These are phyloP conservation scores for Melanomma pulvis-pyrius DNA, from an alignment of 495 filamentous ascomycete species.

Conservation along the genomic window DNA sequence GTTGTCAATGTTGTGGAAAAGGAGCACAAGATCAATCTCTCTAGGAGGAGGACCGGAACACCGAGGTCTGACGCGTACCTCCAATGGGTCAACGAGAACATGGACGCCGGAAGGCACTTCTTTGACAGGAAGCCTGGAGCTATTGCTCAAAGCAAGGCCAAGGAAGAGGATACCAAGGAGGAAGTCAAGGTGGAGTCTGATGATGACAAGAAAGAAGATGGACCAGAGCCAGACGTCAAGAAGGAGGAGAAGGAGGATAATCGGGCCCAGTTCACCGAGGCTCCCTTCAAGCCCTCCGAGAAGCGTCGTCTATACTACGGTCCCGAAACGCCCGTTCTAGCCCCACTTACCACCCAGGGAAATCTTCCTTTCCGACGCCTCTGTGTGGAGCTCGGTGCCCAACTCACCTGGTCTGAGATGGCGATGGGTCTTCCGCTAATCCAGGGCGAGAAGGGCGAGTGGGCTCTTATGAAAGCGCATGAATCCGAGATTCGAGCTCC, in stretches of 20 bases:
- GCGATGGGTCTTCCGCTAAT: slow-evolving; percentile 88
- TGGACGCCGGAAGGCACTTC: slow-evolving; percentile 1
- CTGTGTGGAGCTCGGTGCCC: slow-evolving; percentile 86
- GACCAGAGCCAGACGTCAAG: background rate
- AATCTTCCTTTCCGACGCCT: slow-evolving; percentile 94
- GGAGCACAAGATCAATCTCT: slow-evolving; percentile 68
- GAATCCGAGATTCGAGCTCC: slow-evolving; percentile 75
- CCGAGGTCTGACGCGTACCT: slow-evolving; percentile 74
- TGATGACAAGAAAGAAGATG: slow-evolving; percentile 32
- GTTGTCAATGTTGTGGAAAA: slow-evolving; percentile 72
- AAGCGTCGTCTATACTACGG: slow-evolving; percentile 93
- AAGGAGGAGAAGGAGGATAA: slow-evolving; percentile 58
- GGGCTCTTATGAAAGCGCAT: slow-evolving; percentile 91
- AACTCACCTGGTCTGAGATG: slow-evolving; percentile 98
- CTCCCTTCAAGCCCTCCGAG: slow-evolving; percentile 85
- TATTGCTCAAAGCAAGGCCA: background rate
- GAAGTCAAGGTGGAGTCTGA: slow-evolving; percentile 38
- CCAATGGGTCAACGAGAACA: slow-evolving; percentile 63
- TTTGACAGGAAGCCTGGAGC: slow-evolving; percentile 7
- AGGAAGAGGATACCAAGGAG: slow-evolving; percentile 39
- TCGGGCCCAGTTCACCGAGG: slow-evolving; percentile 76
- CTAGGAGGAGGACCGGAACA: slow-evolving; percentile 64
- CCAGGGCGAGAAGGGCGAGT: slow-evolving; percentile 89
- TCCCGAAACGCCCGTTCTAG: slow-evolving; percentile 85
- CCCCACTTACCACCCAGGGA: slow-evolving; percentile 91